A percentile compares a stretch with the other conserved stretches of the same genome.
These are phyloP conservation scores for Botryotinia convoluta DNA, from an alignment of 2,329 filamentous ascomycete species.

Conservation along the genomic window DNA sequence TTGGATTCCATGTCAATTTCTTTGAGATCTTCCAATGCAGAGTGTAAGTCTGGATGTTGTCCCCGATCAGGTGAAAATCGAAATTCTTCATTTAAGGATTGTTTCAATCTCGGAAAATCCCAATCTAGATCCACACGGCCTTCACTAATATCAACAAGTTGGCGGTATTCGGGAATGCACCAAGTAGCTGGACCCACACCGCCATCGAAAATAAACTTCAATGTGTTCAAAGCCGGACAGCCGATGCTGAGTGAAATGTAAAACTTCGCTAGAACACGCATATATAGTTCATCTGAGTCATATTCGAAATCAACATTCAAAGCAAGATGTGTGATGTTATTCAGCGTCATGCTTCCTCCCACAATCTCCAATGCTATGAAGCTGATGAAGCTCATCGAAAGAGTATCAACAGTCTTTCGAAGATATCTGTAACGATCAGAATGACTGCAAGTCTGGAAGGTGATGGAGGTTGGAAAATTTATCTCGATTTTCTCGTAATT, in stretches of 20 bases:
- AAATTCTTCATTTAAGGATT: no score
- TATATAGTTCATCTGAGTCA: neutral
- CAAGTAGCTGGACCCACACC: fast-evolving
- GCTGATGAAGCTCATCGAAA: fast-evolving
- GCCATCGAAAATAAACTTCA: neutral
- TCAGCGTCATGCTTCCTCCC: neutral
- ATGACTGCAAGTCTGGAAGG: fast-evolving
- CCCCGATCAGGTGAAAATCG: no score
- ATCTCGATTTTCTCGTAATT: neutral
- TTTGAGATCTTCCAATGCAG: neutral
- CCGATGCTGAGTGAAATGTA: neutral
- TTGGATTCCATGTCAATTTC: fast-evolving
- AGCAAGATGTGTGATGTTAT: neutral
- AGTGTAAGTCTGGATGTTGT: fast-evolving
- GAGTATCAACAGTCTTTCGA: neutral
- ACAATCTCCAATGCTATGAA: fast-evolving
- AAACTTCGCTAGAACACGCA: neutral
- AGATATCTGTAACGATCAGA: neutral
- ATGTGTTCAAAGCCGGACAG: neutral
- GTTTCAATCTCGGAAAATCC: neutral
- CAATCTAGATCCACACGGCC: neutral
- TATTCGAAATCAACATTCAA: fast-evolving
- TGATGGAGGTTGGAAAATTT: fast-evolving
- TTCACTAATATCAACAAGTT: neutral
- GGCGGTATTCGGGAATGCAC: fast-evolving